phyloP scores from a whole-genome alignment of 441 rosid species.

The Croton setiger region DNA sequence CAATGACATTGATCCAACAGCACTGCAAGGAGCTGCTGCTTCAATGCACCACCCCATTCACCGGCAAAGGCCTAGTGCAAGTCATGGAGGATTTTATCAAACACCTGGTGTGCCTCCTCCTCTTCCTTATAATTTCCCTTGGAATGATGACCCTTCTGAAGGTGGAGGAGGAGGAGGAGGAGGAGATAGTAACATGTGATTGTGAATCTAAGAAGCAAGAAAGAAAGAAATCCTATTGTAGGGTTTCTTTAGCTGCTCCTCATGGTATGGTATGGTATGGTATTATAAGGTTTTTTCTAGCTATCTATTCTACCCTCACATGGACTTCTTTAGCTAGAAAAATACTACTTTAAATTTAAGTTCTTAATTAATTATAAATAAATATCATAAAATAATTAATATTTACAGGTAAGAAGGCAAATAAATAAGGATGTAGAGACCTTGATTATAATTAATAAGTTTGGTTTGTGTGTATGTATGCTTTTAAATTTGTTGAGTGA shows the following conservation, averaged over 20 bases:
- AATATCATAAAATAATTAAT: background rate
- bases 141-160: slow-evolving; percentile 49
- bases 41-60: slow-evolving; percentile 29
- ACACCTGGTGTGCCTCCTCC: slow-evolving; percentile 30
- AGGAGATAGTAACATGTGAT: slow-evolving; percentile 55
- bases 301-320: slow-evolving; percentile 23
- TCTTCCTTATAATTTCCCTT: slow-evolving; percentile 55
- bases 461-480: slow-evolving; percentile 3
- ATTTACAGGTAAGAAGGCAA: background rate
- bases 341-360: background rate
- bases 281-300: slow-evolving; percentile 36
- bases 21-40: slow-evolving; percentile 30
- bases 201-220: background rate
- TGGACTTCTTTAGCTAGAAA: slow-evolving; percentile 33
- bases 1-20: slow-evolving; percentile 44
- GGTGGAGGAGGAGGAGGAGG: slow-evolving; percentile 42
- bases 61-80: slow-evolving; percentile 26
- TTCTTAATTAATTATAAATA: slow-evolving; percentile 11
- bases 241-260: slow-evolving; percentile 28
- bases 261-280: slow-evolving; percentile 28
- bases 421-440: slow-evolving; percentile 26
- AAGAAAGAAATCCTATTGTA: slow-evolving; percentile 20
- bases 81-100: slow-evolving; percentile 35
- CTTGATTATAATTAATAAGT: slow-evolving; percentile 8
- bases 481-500: slow-evolving; percentile 14